Base-by-base conservation (phyloP, 2,329 filamentous ascomycete genomes). In the Escovopsis sp. region DNA sequence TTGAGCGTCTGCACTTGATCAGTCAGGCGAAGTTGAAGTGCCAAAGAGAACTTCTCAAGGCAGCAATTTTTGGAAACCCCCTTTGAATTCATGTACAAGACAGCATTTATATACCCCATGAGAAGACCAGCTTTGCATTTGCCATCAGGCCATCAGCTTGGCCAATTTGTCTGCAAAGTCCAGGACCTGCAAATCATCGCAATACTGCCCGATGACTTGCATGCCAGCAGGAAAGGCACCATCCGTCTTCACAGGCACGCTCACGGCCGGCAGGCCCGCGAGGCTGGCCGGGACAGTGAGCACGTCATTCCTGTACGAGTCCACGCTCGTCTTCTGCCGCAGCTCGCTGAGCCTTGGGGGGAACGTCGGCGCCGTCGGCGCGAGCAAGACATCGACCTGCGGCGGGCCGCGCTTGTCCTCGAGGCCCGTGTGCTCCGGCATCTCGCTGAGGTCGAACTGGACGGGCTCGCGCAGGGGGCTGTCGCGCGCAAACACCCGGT, bases 201-300 rank as follows among this genome's bases (percentile, higher is more conserved):
- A 85, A 55, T 79, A 88, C 57, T 91, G 84, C n/a, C 79, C 83
- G 48, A 88, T 79, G 10, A 89, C 57, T 56, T 91, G 84, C 54
- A 91, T 65, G 0, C 84, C 84, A 12, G 59, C 57, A 2, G 59
- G 59, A 36, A 58, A 46, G 13, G 30, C 51, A 1, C 45, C 45
- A 30, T 51, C 62, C 13, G 58, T 55, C 15, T 47, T 49, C 47
- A 57, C 45, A 0, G 91, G 89, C 10, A 98, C 70, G 50, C 83
- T 95, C 39, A 95, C 74, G 10, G 88, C 84, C 3, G 91, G 91
- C 42, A 98, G 65, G 0, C 91, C 91, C 1, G 89, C 91, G 49
- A 98, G 66, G 62, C 87, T 95, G 2, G 89, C 87, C 1, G 91
- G 91, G 2, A 98, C 89, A 0, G 91, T 96, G 53, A 96, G 89